Evolutionary conservation across 2,329 filamentous ascomycete species (phyloP), one percentile per base, ranked within the genome.

Genomic region (Pestalotiopsis sp.): DNA sequence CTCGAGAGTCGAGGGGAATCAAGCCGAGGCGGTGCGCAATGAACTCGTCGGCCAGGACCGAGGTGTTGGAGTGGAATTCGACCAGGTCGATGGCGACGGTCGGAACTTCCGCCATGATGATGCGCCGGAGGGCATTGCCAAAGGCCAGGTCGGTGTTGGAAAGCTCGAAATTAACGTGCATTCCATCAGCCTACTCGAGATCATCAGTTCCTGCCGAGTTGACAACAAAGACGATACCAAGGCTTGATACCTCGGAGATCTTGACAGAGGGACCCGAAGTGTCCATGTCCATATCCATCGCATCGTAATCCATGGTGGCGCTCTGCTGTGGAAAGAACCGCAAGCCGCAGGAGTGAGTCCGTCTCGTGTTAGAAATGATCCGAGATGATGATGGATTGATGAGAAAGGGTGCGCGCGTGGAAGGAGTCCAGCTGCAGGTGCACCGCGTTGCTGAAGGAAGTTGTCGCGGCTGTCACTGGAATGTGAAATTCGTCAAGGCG

Each of bases 1-100:
- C 92, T 77, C 93, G 93, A 68, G 93, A 93, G 79, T 92, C 91
- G 62, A 99, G 89, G 0, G 96, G 96, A 68, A 98, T 90, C 61
- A 98, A 89, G 39, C 96, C 95, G 14, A 99, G 88, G 60, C 95
- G 92, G 81, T 98, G 95, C 63, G 93, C 92, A 73, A 99, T 91
- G 81, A 98, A 97, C 82, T 99, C 95, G 81, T 99, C 95, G 70
- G 95, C 93, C 14, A 98, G 90, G 4, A 98, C 95, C n/a, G 95
- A 97, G 68, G 92, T 97, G 85, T 99, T 99, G 76, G 88, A 88
- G 77, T 97, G 91, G 73, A 99, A 91, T 80, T 98, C 94, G 71
- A 98, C 95, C 14, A 97, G 88, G 77, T 99, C 95, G 80, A 98
- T 95, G 71, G 96, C 95, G 75, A 98, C 91, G 27, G 94, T 98